Evolutionary conservation across 2,329 filamentous ascomycete species (phyloP).

Genomic region (Aureobasidium sp.): DNA sequence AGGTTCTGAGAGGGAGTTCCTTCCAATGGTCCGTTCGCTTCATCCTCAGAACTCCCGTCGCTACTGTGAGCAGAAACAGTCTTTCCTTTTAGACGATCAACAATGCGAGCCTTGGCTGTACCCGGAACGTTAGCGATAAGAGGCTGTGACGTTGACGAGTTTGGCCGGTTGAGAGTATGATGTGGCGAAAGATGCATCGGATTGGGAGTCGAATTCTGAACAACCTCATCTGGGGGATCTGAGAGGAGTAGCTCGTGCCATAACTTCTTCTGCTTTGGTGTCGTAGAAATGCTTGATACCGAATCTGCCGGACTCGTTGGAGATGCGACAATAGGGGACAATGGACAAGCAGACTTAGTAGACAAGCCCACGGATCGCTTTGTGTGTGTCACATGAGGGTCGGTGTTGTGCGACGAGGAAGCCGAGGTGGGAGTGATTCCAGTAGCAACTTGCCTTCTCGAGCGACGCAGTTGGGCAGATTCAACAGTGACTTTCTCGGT

Average conservation of each 20-base stretch:
- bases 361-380: not conserved
- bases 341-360: not conserved
- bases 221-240: not conserved
- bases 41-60: constrained; percentile 14
- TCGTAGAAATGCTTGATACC: constrained; percentile 14
- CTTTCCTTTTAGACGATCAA: constrained; percentile 26
- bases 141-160: not conserved
- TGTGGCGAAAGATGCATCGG: not conserved
- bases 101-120: constrained; percentile 19
- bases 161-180: not conserved
- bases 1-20: not conserved
- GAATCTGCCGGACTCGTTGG: not conserved
- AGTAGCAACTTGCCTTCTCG: not conserved
- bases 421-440: not conserved
- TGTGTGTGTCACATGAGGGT: not conserved
- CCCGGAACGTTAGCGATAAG: too few species aligned
- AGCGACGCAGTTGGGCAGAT: not conserved
- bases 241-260: constrained; percentile 22
- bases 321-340: not conserved
- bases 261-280: constrained; percentile 24
- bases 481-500: not conserved
- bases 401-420: not conserved
- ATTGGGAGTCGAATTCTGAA: not conserved
- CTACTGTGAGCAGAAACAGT: constrained; percentile 15
- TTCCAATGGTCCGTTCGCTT: not conserved